Conservation (phyloP, 2,329 filamentous ascomycete species). For the Chaetothyriales sp. region DNA sequence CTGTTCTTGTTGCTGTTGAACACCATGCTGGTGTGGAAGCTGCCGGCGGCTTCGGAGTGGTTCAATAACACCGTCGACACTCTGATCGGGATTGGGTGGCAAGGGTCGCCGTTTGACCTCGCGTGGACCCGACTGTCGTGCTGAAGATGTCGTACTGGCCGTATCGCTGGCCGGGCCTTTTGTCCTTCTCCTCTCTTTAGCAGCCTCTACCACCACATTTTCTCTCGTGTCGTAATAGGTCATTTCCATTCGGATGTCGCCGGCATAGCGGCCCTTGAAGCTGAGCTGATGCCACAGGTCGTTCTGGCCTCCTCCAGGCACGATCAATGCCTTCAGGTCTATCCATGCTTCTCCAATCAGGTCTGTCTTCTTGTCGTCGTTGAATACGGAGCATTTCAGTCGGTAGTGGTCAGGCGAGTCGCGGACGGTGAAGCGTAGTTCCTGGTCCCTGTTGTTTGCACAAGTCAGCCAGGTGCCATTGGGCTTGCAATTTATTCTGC, state of each 20-base stretch:
- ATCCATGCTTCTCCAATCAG: constrained; percentile 91
- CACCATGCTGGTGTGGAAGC: not conserved
- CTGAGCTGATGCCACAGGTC: constrained; percentile 82
- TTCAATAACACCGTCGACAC: not conserved
- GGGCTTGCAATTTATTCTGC: not conserved
- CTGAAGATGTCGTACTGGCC: constrained; percentile 21
- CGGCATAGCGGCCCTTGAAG: constrained; percentile 88
- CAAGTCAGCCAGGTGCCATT: constrained; percentile 9
- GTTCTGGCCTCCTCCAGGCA: constrained; percentile 77
- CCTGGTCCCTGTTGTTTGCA: constrained; percentile 62
- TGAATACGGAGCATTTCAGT: constrained; percentile 90
- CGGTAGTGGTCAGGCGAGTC: constrained; percentile 93
- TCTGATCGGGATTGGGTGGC: constrained; percentile 50
- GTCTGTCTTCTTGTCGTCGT: constrained; percentile 95
- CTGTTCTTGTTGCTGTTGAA: not conserved
- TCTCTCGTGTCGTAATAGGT: constrained; percentile 88
- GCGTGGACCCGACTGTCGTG: constrained; percentile 39
- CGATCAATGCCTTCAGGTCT: constrained; percentile 63
- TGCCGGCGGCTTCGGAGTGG: not conserved
- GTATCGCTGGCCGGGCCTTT: constrained; percentile 20
- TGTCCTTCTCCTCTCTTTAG: constrained; percentile 35
- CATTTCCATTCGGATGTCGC: constrained; percentile 85
- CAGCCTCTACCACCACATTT: constrained; percentile 53
- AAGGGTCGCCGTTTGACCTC: constrained; percentile 66
- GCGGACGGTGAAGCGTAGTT: constrained; percentile 88